Evolutionary conservation across 1,284 basidiomycete genomes (phyloP), one percentile per base, ranked within the genome.

Genomic region (Trichosporon asahii): DNA sequence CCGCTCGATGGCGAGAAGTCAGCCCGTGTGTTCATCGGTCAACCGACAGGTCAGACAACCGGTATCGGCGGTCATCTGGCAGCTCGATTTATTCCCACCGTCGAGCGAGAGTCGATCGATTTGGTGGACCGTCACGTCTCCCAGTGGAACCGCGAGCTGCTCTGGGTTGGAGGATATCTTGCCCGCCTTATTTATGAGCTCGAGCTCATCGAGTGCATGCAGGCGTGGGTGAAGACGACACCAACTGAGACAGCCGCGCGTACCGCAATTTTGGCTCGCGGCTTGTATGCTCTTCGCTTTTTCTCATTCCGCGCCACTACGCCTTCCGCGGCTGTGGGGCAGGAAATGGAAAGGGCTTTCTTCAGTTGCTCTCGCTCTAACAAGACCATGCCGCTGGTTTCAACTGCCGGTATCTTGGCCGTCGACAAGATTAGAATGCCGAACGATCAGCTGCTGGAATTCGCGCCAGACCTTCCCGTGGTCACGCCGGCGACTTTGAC

Each of bases 21-120:
- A 66, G 70, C 78, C 21, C 72, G 72, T 49, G 77, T 81, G 23
- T 80, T 80, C 69, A 81, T 80, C 33, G 83, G 82, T 12, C 83
- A 84, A 72, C 78, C 84, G 1, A 84, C 83, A 88, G 90, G 92
- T 25, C 96, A 99, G 83, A 97, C 95, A 6, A 97, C 95, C 2
- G 94, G 95, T 64, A 89, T 97, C 60, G 93, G 92, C 3, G 95
- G 95, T 0, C 94, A 96, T 77, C 89, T 98, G 82, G 89, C 94
- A 1, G 91, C 93, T 1, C 87, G 95, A 8, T 98, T 98, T 80
- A 97, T 99, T 70, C 94, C 95, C 0, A 99, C 96, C 0, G 96
- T 99, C 2, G 96, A 99, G 83, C 89, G 96, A 73, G 96, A 99
- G 83, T 93, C 92, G 0, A 90, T 98, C 73, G 95, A 97, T 82